Percentiles rank a stretch among this genome's conserved stretches.
phyloP scores from a whole-genome alignment of 352 stramenopile species.

The Sclerospora graminicola region DNA sequence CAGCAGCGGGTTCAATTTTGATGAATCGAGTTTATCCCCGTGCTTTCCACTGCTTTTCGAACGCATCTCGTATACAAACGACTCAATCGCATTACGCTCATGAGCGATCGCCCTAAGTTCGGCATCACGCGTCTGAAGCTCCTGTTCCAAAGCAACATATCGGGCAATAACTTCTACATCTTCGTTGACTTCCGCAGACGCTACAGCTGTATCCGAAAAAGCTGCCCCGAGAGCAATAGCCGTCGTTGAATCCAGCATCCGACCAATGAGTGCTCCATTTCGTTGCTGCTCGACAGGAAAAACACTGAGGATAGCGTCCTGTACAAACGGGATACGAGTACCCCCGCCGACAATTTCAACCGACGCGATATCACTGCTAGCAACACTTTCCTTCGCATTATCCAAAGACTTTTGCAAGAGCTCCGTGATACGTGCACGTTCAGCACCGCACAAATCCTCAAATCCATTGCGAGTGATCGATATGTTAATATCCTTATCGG shows the following conservation, averaged over 20 bases:
- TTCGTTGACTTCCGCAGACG: conserved; percentile 12
- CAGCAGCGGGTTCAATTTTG: conserved; percentile 52
- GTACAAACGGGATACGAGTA: conserved; percentile 82
- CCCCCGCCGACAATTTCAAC: conserved; percentile 88
- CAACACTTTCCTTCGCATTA: conserved; percentile 29
- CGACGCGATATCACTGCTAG: conserved; percentile 35
- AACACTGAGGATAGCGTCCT: conserved; percentile 57
- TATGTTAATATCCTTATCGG: conserved; percentile 75
- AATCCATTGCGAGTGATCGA: conserved; percentile 63
- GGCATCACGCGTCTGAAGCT: conserved; percentile 66
- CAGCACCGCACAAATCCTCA: conserved; percentile 43
- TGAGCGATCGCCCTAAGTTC: conserved; percentile 62
- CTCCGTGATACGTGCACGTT: conserved; percentile 38
- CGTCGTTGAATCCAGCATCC: conserved; percentile 85
- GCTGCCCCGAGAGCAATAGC: conserved; percentile 73
- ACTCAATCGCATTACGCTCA: conserved; percentile 85
- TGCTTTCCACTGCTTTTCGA: conserved; percentile 62
- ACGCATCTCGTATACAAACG: conserved; percentile 87
- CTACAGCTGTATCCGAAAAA: conserved; percentile 24
- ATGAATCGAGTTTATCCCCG: conserved; percentile 57
- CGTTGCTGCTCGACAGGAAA: conserved; percentile 32
- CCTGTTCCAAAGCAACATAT: conserved; percentile 43
- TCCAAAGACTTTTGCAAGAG: conserved; percentile 45
- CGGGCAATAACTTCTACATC: conserved; percentile 21
- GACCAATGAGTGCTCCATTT: conserved; percentile 38